These are phyloP conservation scores for Diaporthe sp. DNA, from an alignment of 2,329 filamentous ascomycete species.

Conservation along the genomic window DNA sequence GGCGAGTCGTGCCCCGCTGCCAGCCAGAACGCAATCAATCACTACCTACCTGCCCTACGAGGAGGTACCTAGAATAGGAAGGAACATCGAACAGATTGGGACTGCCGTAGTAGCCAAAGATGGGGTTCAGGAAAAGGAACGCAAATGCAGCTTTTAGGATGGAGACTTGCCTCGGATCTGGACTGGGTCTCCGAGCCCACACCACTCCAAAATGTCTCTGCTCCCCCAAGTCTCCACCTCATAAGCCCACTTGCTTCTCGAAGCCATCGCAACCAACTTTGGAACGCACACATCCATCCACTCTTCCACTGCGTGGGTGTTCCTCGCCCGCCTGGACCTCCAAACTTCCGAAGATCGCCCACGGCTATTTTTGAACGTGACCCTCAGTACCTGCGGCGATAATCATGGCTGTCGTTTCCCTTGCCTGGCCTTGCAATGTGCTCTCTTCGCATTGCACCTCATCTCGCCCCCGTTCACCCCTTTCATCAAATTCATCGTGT, in stretches of 20 bases:
- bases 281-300: neutral
- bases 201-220: slow-evolving; percentile 23
- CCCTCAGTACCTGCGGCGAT: neutral
- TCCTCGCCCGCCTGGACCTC: neutral
- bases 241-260: slow-evolving; percentile 20
- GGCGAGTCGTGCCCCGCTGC: neutral
- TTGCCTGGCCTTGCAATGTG: neutral
- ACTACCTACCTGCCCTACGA: neutral
- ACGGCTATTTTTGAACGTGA: slow-evolving; percentile 12
- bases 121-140: neutral
- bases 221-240: slow-evolving; percentile 8
- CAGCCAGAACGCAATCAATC: neutral
- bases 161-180: neutral
- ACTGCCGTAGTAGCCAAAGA: neutral
- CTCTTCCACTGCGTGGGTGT: neutral
- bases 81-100: neutral
- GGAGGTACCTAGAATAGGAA: neutral
- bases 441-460: neutral
- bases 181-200: neutral
- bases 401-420: neutral
- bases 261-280: slow-evolving; percentile 2
- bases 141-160: slow-evolving; percentile 2
- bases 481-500: neutral
- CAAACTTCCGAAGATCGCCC: slow-evolving; percentile 10
- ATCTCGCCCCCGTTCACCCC: neutral